These are phyloP conservation scores for Fusarium fracticaudum DNA, from an alignment of 2,329 filamentous ascomycete species.

Conservation along the genomic window DNA sequence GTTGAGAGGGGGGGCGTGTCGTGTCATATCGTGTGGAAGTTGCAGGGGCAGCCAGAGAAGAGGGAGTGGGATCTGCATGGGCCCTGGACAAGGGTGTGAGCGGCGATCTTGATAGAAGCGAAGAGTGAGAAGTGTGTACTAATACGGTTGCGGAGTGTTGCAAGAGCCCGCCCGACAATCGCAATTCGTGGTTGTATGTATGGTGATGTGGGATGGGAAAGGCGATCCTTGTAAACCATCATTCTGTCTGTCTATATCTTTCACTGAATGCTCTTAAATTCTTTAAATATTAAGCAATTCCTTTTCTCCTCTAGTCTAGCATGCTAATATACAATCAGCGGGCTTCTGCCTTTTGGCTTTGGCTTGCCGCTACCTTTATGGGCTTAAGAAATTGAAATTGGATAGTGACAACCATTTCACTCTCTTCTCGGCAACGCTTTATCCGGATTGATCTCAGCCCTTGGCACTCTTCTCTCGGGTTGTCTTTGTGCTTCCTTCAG, in stretches of 20 bases:
- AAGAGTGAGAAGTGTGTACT: not conserved
- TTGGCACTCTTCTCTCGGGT: slow-evolving; percentile 8
- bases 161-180: slow-evolving; percentile 21
- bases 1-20: slow-evolving; percentile 24
- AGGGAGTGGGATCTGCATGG: slow-evolving; percentile 25
- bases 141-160: slow-evolving; percentile 20
- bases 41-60: not conserved
- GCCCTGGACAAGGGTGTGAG: slow-evolving; percentile 18
- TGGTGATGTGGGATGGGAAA: slow-evolving; percentile 21
- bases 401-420: slow-evolving; percentile 13
- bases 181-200: slow-evolving; percentile 17
- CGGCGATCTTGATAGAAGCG: slow-evolving; percentile 31
- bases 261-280: not conserved
- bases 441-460: slow-evolving; percentile 26
- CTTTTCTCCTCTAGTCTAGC: not conserved
- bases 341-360: slow-evolving; percentile 3
- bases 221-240: slow-evolving; percentile 14
- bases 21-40: slow-evolving; percentile 27
- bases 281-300: not conserved
- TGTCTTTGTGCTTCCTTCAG: not conserved
- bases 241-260: not conserved
- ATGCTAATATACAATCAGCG: not conserved
- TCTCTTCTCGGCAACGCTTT: slow-evolving; percentile 23
- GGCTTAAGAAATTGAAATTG: slow-evolving; percentile 34
- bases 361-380: slow-evolving; percentile 24